Evolutionary conservation across 176 grass and related monocot species (phyloP).

Genomic region (Oryza longistaminata): DNA sequence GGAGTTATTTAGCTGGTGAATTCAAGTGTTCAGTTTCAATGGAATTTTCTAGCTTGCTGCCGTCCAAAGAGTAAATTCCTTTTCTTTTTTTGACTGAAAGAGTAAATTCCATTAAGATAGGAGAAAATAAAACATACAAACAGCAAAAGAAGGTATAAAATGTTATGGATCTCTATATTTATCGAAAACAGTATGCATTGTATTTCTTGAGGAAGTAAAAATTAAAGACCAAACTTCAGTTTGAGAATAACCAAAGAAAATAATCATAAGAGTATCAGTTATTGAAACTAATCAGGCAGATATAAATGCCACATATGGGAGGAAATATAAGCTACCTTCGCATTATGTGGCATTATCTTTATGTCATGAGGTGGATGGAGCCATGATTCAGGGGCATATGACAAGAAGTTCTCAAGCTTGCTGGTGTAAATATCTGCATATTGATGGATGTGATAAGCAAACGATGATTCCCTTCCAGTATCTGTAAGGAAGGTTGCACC

Average conservation of each 20-base stretch:
- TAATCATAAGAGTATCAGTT: background rate
- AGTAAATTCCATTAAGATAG: too few species aligned
- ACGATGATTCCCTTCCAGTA: slow-evolving; percentile 90
- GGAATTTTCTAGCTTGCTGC: background rate
- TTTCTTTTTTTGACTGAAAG: too few species aligned
- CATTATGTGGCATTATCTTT: slow-evolving; percentile 99
- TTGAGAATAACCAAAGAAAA: too few species aligned
- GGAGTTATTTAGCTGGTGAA: background rate
- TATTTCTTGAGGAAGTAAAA: too few species aligned
- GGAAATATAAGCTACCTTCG: slow-evolving; percentile 60
- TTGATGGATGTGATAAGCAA: slow-evolving; percentile 97
- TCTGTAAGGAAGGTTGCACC: slow-evolving; percentile 97
- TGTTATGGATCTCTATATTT: too few species aligned
- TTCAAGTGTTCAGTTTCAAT: slow-evolving; percentile 3
- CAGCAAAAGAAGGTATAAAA: too few species aligned
- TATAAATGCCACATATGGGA: background rate
- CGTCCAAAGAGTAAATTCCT: background rate
- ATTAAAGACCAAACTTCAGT: too few species aligned
- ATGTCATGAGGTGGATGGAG: slow-evolving; percentile 96
- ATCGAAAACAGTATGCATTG: too few species aligned
- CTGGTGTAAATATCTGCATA: slow-evolving; percentile 96
- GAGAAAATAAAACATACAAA: too few species aligned
- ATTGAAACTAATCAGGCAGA: slow-evolving; percentile 2
- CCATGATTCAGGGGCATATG: slow-evolving; percentile 73
- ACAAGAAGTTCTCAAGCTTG: slow-evolving; percentile 85